Percentiles rank a stretch among this genome's conserved stretches.
Conservation (phyloP, 176 grass and related monocot genomes). For the Phyllostachys edulis region DNA sequence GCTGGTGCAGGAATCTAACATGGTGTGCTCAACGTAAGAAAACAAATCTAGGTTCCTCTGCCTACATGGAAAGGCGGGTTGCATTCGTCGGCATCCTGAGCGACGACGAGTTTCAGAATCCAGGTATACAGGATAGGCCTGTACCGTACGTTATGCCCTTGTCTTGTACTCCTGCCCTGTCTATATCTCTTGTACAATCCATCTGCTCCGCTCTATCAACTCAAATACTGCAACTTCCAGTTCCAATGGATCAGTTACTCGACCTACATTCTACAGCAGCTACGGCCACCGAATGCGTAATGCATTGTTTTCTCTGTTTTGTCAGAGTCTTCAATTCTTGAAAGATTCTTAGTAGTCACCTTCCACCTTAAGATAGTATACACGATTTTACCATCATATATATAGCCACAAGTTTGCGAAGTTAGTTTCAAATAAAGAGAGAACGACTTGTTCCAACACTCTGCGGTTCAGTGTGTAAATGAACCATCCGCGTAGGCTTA, state of each 20-base stretch:
- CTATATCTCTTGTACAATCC: too few relatives aligned
- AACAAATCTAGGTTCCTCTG: conserved; percentile 59
- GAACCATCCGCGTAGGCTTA: too few relatives aligned
- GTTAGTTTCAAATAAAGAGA: background rate
- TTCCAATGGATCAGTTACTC: background rate
- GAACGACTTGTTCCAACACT: background rate
- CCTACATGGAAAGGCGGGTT: conserved; percentile 48
- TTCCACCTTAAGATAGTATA: background rate
- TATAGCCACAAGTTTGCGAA: background rate
- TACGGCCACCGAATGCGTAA: background rate
- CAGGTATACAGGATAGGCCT: conserved; percentile 32
- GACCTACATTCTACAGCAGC: background rate
- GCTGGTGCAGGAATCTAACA: conserved; percentile 57
- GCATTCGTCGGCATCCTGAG: conserved; percentile 70
- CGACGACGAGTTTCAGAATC: conserved; percentile 57
- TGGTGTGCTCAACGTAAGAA: conserved; percentile 43
- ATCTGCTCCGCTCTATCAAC: background rate
- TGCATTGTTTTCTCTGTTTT: background rate
- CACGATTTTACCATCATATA: background rate
- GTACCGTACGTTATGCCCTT: too few relatives aligned
- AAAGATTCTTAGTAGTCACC: background rate
- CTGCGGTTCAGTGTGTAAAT: background rate
- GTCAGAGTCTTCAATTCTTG: background rate
- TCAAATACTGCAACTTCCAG: background rate
- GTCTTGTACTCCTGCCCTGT: too few relatives aligned